These are phyloP conservation scores for Ophiocytium majus DNA, from an alignment of 352 stramenopile genomes.

Conservation along the genomic window DNA sequence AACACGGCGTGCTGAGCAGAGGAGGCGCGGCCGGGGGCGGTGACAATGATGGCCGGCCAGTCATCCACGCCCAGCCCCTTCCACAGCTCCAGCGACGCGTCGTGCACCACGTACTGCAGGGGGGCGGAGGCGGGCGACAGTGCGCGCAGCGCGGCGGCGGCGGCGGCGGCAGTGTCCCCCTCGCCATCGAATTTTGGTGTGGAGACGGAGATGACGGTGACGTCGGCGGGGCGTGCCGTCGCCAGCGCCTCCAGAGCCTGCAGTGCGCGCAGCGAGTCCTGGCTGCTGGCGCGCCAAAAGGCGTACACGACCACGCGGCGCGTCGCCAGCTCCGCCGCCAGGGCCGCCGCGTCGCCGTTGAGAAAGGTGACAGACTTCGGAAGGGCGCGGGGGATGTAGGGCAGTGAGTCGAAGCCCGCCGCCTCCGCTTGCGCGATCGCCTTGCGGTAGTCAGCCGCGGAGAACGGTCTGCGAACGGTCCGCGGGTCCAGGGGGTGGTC, in stretches of 20 bases:
- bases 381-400: neutral
- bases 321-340: neutral
- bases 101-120: conserved; percentile 14
- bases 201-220: conserved; percentile 18
- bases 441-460: neutral
- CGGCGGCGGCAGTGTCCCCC: neutral
- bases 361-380: neutral
- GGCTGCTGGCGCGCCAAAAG: conserved; percentile 20
- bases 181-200: conserved; percentile 13
- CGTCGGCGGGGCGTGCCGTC: too few species aligned
- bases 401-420: conserved; percentile 1
- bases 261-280: conserved; percentile 16
- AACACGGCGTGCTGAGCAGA: neutral
- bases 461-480: conserved; percentile 17
- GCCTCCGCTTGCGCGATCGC: conserved; percentile 9
- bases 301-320: conserved; percentile 8
- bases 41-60: conserved; percentile 12
- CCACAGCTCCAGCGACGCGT: conserved; percentile 1
- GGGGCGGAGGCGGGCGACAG: neutral
- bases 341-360: neutral
- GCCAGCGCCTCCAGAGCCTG: neutral
- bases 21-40: neutral
- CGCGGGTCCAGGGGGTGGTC: conserved; percentile 19
- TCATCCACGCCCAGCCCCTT: conserved; percentile 20
- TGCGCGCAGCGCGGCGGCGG: neutral